Evolutionary conservation across 1,139 yeast genomes (phyloP), one percentile per base, ranked within the genome.

Genomic region (Lodderomyces elongisporus): DNA sequence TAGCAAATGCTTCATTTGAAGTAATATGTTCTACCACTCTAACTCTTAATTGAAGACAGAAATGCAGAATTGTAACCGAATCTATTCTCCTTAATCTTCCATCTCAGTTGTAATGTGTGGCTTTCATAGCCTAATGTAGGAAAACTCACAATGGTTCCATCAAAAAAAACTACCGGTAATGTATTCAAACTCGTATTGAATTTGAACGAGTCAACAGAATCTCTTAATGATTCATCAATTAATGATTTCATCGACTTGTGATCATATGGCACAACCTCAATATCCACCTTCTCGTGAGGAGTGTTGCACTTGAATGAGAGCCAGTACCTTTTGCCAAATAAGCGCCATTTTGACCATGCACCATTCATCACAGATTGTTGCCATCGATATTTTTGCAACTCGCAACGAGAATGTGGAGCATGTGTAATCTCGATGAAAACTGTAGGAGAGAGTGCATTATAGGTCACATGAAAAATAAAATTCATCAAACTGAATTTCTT

Each of bases 291-390:
- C 3, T 30, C 41, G 14, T 6, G 14, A 7, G 9, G 7, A 8
- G 22, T 10, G 10, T 20, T 20, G 23, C 40, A 40, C 22, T 30
- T 39, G 18, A 58, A 39, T 18, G 58, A 42, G 10, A 69, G 25
- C 65, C 67, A 61, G 39, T 56, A 58, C 28, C 74, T 43, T 26
- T 57, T 47, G 38, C 67, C 74, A 37, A 61, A 66, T 3, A 54
- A 37, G 0, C 44, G 29, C 73, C 73, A 67, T 0, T 48, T 36
- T 5, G 50, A 33, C 56, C 57, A 53, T 4, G 33, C 28, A 5
- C 32, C 25, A n/a, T n/a, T n/a, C n/a, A n/a, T n/a, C n/a, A n/a
- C n/a, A n/a, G n/a, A n/a, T n/a, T n/a, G n/a, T n/a, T n/a, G n/a
- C n/a, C n/a, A n/a, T n/a, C n/a, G n/a, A n/a, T n/a, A n/a, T n/a